phyloP scores from a whole-genome alignment of 768 basidiomycete species.

The Psilocybe azurescens region DNA sequence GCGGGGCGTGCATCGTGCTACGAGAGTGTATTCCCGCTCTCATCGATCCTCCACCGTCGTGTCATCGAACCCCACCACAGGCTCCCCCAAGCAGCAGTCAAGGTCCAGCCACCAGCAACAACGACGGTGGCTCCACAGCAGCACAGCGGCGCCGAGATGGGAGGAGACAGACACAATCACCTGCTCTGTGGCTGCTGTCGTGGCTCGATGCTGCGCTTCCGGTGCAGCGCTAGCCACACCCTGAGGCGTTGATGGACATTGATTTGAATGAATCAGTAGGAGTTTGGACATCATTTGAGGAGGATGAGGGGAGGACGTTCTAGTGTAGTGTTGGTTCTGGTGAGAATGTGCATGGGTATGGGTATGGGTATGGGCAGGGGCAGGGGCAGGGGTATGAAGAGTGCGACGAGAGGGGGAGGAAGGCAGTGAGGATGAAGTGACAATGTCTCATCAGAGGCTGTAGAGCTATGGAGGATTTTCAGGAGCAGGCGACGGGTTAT shows the following conservation, averaged over 20 bases:
- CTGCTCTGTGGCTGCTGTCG: slow-evolving; percentile 53
- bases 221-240: slow-evolving; percentile 33
- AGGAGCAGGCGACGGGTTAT: slow-evolving; percentile 28
- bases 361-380: too few relatives aligned
- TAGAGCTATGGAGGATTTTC: slow-evolving; percentile 70
- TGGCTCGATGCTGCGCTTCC: slow-evolving; percentile 65
- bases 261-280: slow-evolving; percentile 35
- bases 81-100: background rate
- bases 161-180: slow-evolving; percentile 44
- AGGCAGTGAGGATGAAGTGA: slow-evolving; percentile 30
- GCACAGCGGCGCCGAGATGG: slow-evolving; percentile 4
- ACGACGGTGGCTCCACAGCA: background rate
- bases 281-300: slow-evolving; percentile 20
- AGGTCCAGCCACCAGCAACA: slow-evolving; percentile 4
- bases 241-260: slow-evolving; percentile 56
- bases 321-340: background rate
- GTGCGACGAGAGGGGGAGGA: slow-evolving; percentile 27
- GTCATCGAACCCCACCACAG: background rate
- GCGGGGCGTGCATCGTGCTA: slow-evolving; percentile 87
- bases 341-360: background rate
- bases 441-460: slow-evolving; percentile 46
- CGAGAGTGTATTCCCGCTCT: slow-evolving; percentile 84
- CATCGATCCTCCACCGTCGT: slow-evolving; percentile 37
- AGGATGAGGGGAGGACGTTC: slow-evolving; percentile 6
- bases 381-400: slow-evolving; percentile 11